A percentile compares a stretch with the other conserved stretches of the same genome.
phyloP scores from a whole-genome alignment of 2,329 filamentous ascomycete genomes.

The Colletotrichum lupini region DNA sequence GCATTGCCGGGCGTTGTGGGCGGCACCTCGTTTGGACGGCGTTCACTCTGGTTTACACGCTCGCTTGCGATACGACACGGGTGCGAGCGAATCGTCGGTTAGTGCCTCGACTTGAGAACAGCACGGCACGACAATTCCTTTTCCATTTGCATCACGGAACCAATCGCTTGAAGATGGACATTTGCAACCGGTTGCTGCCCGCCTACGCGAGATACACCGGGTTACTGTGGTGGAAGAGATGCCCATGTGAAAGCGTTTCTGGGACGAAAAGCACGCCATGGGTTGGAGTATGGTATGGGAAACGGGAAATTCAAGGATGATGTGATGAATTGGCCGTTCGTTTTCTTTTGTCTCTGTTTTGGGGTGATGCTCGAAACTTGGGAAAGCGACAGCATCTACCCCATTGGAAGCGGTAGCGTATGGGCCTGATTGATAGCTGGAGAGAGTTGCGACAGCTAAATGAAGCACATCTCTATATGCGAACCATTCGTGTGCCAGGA shows the following conservation, averaged over 20 bases:
- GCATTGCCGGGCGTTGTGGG: slow-evolving; percentile 39
- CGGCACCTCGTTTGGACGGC: slow-evolving; percentile 36
- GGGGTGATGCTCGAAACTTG: slow-evolving; percentile 3
- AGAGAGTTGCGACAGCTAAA: slow-evolving; percentile 14
- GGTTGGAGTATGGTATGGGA: slow-evolving; percentile 22
- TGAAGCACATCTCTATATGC: slow-evolving; percentile 21
- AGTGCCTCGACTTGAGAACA: slow-evolving; percentile 4
- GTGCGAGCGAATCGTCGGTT: slow-evolving; percentile 20
- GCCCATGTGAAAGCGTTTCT: background rate
- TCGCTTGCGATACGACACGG: slow-evolving; percentile 26
- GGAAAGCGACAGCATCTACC: slow-evolving; percentile 2
- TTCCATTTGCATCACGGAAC: slow-evolving; percentile 18
- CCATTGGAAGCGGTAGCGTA: slow-evolving; percentile 1
- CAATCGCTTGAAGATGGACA: slow-evolving; percentile 15
- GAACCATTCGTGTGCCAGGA: slow-evolving; percentile 11
- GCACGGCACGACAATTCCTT: background rate
- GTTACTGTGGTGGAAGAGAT: background rate
- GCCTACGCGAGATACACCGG: slow-evolving; percentile 17
- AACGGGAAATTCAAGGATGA: slow-evolving; percentile 25
- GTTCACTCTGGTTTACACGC: slow-evolving; percentile 36
- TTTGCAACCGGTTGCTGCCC: slow-evolving; percentile 23
- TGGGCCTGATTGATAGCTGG: background rate
- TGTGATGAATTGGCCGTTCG: slow-evolving; percentile 30
- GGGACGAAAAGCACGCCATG: slow-evolving; percentile 14
- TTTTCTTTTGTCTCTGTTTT: background rate